Evolutionary conservation across 1,284 basidiomycete genomes (phyloP), one percentile per base, ranked within the genome.

Genomic region (Pseudozyma tsukubaensis): DNA sequence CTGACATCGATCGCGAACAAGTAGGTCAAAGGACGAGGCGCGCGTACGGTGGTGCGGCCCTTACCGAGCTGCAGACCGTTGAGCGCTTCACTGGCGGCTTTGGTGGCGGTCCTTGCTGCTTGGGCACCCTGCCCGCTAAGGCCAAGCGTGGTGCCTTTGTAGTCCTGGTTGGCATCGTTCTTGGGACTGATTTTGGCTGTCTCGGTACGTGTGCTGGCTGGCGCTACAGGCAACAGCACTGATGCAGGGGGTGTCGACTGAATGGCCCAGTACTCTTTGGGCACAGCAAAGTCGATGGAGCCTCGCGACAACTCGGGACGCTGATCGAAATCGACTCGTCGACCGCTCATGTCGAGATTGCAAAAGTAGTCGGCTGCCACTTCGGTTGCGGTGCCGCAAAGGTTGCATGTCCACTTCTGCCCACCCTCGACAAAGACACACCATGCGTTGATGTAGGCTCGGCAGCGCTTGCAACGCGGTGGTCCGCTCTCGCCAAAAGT

Each of bases 401-500:
- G 85, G 86, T 98, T 99, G 85, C 97, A 99, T 76, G 89, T 90
- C 93, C 94, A 99, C 75, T 88, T 89, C 68, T 89, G 89, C 3
- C 97, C 97, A 10, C 93, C 93, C 39, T 92, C 89, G 16, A 90
- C 87, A 89, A 93, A 99, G 35, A 88, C 88, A 82, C 92, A 94
- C 94, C 94, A 99, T 0, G 95, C 91, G 84, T 98, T 99, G 81
- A 99, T 89, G 85, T 99, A 99, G 0, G 89, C 93, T 75, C 94
- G 88, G 85, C 97, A 99, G 47, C 89, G 87, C 56, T 88, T 89
- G 83, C 97, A 99, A 39, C 97, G 89, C 13, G 92, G 89, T 14
- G 96, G 97, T 10, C 94, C 95, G 9, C 85, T 84, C 45, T 77
- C 92, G 87, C 83, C 88, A 84, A 45, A 89, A 43, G 86, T 85